These are phyloP conservation scores for Stentor coeruleus DNA, from an alignment of 73 alveolate genomes.

Conservation along the genomic window DNA sequence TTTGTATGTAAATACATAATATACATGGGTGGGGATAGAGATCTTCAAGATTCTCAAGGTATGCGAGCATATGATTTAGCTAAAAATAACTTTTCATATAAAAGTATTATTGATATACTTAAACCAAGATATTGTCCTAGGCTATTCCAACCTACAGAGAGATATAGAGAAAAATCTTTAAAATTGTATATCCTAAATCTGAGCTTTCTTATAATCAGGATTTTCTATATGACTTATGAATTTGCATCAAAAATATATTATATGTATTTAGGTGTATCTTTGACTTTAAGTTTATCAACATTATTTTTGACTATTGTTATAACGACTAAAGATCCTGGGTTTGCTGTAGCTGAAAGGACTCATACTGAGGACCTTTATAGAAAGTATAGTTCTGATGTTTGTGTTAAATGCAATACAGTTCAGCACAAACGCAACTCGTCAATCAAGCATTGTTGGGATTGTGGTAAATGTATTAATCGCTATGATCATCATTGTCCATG, in stretches of 20 bases:
- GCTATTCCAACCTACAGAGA: not conserved
- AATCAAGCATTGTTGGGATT: constrained; percentile 70
- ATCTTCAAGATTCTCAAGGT: not conserved
- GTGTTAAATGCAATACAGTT: not conserved
- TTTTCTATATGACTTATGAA: no score
- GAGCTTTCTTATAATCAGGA: not conserved
- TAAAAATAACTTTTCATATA: not conserved
- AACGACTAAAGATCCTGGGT: not conserved
- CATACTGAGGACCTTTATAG: not conserved
- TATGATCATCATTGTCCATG: constrained; percentile 90
- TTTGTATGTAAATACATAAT: not conserved
- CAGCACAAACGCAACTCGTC: constrained; percentile 75
- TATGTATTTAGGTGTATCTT: not conserved
- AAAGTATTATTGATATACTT: no score
- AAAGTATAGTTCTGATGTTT: no score
- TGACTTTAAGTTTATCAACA: not conserved
- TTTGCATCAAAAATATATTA: not conserved
- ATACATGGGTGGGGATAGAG: not conserved
- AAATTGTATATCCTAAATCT: not conserved
- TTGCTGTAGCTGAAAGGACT: not conserved
- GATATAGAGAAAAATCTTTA: not conserved
- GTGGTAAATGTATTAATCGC: constrained; percentile 53
- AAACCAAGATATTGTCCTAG: not conserved
- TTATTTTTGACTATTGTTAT: no score
- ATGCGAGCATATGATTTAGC: not conserved